Percentiles rank a stretch among this genome's conserved stretches.
Conservation (phyloP, 345 rosid genomes). For the Ailanthus altissimus region DNA sequence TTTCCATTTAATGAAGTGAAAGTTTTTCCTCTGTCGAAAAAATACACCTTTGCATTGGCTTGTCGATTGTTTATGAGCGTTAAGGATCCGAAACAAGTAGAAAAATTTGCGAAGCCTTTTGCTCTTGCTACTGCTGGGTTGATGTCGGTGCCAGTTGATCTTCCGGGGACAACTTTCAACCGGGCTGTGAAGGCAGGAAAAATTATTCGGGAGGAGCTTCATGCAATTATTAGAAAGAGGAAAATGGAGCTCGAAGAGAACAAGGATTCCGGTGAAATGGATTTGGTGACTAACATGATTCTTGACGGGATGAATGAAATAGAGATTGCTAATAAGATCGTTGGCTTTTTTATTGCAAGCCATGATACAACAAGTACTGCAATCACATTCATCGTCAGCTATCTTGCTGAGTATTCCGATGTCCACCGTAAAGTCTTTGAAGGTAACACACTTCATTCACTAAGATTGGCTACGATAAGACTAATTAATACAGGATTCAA, state of each 20-base stretch:
- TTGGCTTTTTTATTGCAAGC: conserved; percentile 33
- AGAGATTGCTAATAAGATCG: conserved; percentile 29
- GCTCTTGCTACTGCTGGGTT: conserved; percentile 28
- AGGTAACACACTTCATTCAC: conserved; percentile 4
- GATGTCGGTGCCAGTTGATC: conserved; percentile 35
- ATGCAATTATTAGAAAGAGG: conserved; percentile 24
- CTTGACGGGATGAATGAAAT: conserved; percentile 25
- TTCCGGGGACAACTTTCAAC: conserved; percentile 33
- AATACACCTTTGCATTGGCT: conserved; percentile 36
- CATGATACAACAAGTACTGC: conserved; percentile 33
- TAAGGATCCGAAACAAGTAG: conserved; percentile 14
- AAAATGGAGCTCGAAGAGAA: conserved; percentile 23
- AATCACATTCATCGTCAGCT: conserved; percentile 30
- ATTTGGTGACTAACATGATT: conserved; percentile 24
- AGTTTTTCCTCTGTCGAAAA: conserved; percentile 34
- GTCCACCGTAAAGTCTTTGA: conserved; percentile 23
- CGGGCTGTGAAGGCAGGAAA: conserved; percentile 28
- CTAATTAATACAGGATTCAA: no score
- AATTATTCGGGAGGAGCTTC: conserved; percentile 21
- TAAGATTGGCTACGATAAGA: no score
- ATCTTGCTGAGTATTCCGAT: conserved; percentile 24
- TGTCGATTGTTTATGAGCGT: conserved; percentile 34
- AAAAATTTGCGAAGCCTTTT: conserved; percentile 21
- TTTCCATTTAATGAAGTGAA: conserved; percentile 22
- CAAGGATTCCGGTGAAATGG: conserved; percentile 1